Evolutionary conservation across 495 filamentous ascomycete genomes (phyloP).

Genomic region (Penicillium daleae): DNA sequence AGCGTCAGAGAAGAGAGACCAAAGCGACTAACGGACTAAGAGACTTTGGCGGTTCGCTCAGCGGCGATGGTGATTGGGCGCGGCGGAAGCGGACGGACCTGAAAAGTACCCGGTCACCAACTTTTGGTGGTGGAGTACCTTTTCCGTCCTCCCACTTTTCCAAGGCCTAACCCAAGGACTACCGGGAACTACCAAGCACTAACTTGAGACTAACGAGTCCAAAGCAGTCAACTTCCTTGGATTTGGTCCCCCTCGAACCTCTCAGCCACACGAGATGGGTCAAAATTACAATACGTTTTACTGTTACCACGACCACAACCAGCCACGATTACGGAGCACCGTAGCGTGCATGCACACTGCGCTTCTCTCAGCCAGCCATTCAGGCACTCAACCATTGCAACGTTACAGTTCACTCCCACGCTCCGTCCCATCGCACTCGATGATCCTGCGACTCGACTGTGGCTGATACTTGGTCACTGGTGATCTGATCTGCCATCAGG

Average conservation of each 20-base stretch:
- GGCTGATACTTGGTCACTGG: background rate
- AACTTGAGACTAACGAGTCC: background rate
- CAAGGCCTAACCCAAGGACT: background rate
- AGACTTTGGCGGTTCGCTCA: constrained; percentile 15
- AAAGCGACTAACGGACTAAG: constrained; percentile 13
- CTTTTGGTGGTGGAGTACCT: constrained; percentile 7
- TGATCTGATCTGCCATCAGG: background rate
- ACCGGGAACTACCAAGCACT: background rate
- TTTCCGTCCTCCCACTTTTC: background rate
- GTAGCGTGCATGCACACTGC: no score
- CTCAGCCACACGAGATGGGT: background rate
- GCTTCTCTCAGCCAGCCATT: no score
- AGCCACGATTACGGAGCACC: no score
- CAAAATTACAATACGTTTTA: background rate
- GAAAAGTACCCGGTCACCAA: constrained; percentile 14
- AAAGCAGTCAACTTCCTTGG: background rate
- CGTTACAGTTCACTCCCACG: background rate
- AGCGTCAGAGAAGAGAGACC: constrained; percentile 1
- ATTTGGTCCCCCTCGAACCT: background rate
- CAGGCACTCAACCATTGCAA: background rate
- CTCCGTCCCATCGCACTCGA: background rate
- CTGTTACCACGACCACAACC: no score
- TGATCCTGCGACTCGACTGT: constrained; percentile 2
- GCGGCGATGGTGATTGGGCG: constrained; percentile 21
- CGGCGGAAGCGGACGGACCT: constrained; percentile 24